Conservation (phyloP, 805 yeast genomes). For the Candida sphagnicola region DNA sequence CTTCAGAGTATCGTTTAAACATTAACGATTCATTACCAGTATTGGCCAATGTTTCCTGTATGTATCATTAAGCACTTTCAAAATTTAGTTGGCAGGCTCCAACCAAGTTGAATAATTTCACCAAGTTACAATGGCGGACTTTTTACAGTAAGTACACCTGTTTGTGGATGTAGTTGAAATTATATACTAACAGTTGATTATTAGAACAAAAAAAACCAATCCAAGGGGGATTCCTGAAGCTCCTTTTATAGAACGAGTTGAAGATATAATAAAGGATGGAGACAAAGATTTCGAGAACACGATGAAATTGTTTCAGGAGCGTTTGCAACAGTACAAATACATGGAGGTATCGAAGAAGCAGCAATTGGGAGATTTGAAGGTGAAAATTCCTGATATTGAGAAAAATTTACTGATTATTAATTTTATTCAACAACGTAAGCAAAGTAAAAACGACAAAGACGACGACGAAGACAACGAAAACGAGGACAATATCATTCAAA, state of each 20-base stretch:
- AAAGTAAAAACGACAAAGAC: slow-evolving; percentile 25
- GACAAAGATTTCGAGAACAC: slow-evolving; percentile 63
- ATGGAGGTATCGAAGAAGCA: slow-evolving; percentile 64
- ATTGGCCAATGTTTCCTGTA: too few relatives aligned
- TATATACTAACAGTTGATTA: slow-evolving; percentile 5
- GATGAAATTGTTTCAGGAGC: slow-evolving; percentile 75
- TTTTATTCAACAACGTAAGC: slow-evolving; percentile 49
- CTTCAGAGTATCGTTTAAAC: too few relatives aligned
- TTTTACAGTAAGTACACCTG: slow-evolving; percentile 24
- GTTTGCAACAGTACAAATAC: slow-evolving; percentile 84
- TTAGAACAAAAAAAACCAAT: slow-evolving; percentile 44
- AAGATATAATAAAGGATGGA: slow-evolving; percentile 61
- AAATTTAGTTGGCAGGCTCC: too few relatives aligned
- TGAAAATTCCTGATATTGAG: slow-evolving; percentile 87
- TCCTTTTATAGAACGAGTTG: slow-evolving; percentile 84
- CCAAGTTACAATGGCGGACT: slow-evolving; percentile 21
- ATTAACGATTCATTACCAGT: too few relatives aligned
- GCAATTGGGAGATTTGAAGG: slow-evolving; percentile 49
- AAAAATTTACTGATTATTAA: slow-evolving; percentile 76
- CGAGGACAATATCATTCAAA: slow-evolving; percentile 37
- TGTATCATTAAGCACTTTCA: too few relatives aligned
- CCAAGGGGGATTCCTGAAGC: slow-evolving; percentile 98
- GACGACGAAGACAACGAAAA: slow-evolving; percentile 18
- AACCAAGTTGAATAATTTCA: background rate
- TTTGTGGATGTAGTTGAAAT: background rate